Conservation (phyloP, 345 rosid species). For the Trapa incisa region DNA sequence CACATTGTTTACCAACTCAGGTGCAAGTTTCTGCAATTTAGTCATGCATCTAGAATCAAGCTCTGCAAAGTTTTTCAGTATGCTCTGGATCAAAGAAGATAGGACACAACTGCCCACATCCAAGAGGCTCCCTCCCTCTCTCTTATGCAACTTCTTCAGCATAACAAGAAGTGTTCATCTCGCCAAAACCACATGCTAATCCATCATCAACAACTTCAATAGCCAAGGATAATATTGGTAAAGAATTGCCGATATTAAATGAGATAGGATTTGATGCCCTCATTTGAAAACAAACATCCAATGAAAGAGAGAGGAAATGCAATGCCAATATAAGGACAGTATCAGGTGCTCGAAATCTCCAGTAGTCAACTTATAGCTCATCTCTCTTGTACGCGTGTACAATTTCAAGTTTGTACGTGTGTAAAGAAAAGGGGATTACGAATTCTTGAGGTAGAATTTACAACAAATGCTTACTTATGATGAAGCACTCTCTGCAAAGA, state of each 20-base stretch:
- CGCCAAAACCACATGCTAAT: slow-evolving; percentile 33
- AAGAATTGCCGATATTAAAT: slow-evolving; percentile 19
- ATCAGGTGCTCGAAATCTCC: slow-evolving; percentile 55
- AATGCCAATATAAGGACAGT: slow-evolving; percentile 58
- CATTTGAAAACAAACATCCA: slow-evolving; percentile 59
- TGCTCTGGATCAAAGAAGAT: slow-evolving; percentile 59
- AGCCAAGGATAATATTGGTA: slow-evolving; percentile 46
- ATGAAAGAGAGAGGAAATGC: slow-evolving; percentile 68
- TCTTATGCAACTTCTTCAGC: slow-evolving; percentile 55
- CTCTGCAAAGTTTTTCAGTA: slow-evolving; percentile 69
- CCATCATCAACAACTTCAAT: slow-evolving; percentile 52
- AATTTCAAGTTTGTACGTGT: too few relatives aligned
- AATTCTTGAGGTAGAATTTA: too few relatives aligned
- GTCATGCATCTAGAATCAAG: slow-evolving; percentile 51
- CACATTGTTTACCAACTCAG: slow-evolving; percentile 49
- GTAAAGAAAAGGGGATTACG: too few relatives aligned
- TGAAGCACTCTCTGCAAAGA: too few relatives aligned
- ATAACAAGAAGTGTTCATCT: slow-evolving; percentile 69
- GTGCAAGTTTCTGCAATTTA: slow-evolving; percentile 62
- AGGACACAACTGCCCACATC: slow-evolving; percentile 58
- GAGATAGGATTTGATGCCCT: slow-evolving; percentile 23
- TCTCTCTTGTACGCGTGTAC: too few relatives aligned
- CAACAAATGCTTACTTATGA: too few relatives aligned
- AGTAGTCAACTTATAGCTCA: too few relatives aligned
- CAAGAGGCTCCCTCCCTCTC: slow-evolving; percentile 24